Conservation (phyloP, 257 asterid species). For the Handroanthus guayacan region DNA sequence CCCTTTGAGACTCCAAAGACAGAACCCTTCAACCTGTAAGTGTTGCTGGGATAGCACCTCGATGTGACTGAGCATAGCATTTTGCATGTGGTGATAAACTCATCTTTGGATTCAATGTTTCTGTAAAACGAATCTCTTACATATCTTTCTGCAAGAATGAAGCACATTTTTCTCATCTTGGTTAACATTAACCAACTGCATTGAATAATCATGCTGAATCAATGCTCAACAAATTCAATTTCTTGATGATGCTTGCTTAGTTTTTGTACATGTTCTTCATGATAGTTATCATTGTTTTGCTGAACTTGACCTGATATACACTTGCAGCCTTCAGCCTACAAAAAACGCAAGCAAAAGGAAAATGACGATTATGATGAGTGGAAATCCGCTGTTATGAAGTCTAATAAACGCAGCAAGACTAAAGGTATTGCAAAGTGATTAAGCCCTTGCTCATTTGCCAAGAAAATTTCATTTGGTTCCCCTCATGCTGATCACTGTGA, state of each 20-base stretch:
- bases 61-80: too few species aligned
- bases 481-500: slow-evolving; percentile 17
- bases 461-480: slow-evolving; percentile 4
- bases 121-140: not conserved
- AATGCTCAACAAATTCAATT: not conserved
- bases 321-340: slow-evolving; percentile 77
- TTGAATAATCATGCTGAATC: too few species aligned
- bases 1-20: too few species aligned
- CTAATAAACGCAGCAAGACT: slow-evolving; percentile 53
- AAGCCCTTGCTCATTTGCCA: not conserved
- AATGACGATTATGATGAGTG: slow-evolving; percentile 61
- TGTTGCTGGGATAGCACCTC: too few species aligned
- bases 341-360: slow-evolving; percentile 74
- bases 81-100: not conserved
- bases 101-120: not conserved
- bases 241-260: not conserved
- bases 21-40: too few species aligned
- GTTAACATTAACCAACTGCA: too few species aligned
- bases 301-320: slow-evolving; percentile 2
- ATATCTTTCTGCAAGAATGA: not conserved
- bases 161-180: not conserved
- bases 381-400: slow-evolving; percentile 77
- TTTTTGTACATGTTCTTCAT: not conserved
- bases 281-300: not conserved
- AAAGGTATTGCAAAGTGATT: slow-evolving; percentile 50